Percentiles rank a stretch among this genome's conserved stretches.
phyloP scores from a whole-genome alignment of 352 stramenopile genomes.

The Globisporangium canariense region DNA sequence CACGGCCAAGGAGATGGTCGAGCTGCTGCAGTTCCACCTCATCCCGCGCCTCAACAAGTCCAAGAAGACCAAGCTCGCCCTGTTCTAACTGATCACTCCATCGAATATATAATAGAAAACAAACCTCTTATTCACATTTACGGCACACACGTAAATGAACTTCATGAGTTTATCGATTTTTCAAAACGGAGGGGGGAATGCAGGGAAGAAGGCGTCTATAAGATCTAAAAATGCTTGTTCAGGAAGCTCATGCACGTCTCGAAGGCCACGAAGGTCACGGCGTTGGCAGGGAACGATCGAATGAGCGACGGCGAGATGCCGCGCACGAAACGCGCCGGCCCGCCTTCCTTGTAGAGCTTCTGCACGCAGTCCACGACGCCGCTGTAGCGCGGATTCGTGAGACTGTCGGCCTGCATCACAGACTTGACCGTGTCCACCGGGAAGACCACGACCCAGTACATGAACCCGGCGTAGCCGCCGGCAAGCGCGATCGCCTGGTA shows the following conservation, averaged over 20 bases:
- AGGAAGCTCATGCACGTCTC: constrained; percentile 78
- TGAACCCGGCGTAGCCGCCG: constrained; percentile 74
- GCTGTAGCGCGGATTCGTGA: constrained; percentile 66
- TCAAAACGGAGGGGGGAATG: background rate
- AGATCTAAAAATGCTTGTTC: constrained; percentile 63
- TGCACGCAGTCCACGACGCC: constrained; percentile 66
- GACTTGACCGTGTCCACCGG: constrained; percentile 84
- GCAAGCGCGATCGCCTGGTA: constrained; percentile 74
- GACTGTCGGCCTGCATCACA: constrained; percentile 71
- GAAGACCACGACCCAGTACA: constrained; percentile 84
- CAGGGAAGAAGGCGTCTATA: background rate
- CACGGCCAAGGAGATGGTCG: constrained; percentile 75
- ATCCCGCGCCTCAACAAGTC: constrained; percentile 56
- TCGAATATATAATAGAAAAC: constrained; percentile 16
- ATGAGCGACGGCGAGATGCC: constrained; percentile 77
- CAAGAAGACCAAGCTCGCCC: constrained; percentile 66
- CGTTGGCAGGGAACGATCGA: constrained; percentile 75
- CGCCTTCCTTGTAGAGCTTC: constrained; percentile 70
- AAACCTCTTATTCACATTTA: background rate
- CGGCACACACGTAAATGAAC: constrained; percentile 1
- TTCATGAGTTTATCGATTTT: background rate
- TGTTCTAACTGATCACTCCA: constrained; percentile 44
- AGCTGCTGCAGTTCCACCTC: constrained; percentile 76
- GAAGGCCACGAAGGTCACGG: constrained; percentile 84
- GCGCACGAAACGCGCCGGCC: constrained; percentile 64